A percentile compares a stretch with the other conserved stretches of the same genome.
phyloP scores from a whole-genome alignment of 306 rosid species.

The Vicia villosa region DNA sequence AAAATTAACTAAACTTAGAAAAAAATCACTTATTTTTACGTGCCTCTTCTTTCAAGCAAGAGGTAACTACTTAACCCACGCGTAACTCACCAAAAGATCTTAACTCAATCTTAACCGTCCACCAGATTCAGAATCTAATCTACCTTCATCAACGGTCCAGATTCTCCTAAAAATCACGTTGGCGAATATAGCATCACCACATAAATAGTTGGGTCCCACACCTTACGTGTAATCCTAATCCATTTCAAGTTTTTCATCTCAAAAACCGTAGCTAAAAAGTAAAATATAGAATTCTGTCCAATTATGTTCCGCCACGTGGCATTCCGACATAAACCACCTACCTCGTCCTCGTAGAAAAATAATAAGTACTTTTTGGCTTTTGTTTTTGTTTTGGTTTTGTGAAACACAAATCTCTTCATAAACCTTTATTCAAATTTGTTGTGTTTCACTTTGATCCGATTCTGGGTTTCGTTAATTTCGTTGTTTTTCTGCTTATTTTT shows the following conservation, averaged over 20 bases:
- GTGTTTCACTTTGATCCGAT: conserved; percentile 20
- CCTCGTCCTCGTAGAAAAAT: conserved; percentile 4
- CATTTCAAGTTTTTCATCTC: not conserved
- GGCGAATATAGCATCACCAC: conserved; percentile 26
- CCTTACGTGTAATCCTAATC: conserved; percentile 36
- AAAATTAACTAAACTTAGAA: not conserved
- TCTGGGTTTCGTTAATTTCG: conserved; percentile 12
- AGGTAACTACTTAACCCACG: conserved; percentile 19
- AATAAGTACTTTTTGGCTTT: conserved; percentile 9
- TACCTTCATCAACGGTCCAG: not conserved
- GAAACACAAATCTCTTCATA: conserved; percentile 9
- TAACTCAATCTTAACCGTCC: conserved; percentile 26
- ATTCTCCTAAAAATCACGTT: not conserved
- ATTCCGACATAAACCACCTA: conserved; percentile 33
- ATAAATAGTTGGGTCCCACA: conserved; percentile 39
- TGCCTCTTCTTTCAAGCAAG: conserved; percentile 31
- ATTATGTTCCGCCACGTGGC: conserved; percentile 34
- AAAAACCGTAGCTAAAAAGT: not conserved
- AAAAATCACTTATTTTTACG: not conserved
- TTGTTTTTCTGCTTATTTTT: conserved; percentile 29
- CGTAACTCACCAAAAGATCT: not conserved
- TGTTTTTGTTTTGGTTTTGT: not conserved
- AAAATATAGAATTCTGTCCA: not conserved
- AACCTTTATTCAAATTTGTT: conserved; percentile 20
- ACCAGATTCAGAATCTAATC: not conserved